A percentile compares a stretch with the other conserved stretches of the same genome.
These are phyloP conservation scores for Capsicum chinense DNA, from an alignment of 257 asterid genomes.

Conservation along the genomic window DNA sequence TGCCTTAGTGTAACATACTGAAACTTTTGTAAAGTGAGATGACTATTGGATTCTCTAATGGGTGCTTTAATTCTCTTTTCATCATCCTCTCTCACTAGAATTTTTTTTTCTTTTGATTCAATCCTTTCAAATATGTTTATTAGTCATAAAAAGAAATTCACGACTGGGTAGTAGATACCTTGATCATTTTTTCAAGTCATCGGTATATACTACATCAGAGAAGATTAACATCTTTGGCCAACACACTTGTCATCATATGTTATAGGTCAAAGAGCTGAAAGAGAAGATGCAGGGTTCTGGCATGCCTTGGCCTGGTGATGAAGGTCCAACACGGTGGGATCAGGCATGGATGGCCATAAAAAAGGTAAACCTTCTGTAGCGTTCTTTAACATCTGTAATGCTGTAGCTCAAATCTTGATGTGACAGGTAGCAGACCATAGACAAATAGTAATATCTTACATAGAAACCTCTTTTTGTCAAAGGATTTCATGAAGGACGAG, in stretches of 20 bases:
- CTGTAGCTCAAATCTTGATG: constrained; percentile 16
- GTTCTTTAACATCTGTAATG: neutral
- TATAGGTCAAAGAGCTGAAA: constrained; percentile 85
- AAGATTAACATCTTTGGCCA: constrained; percentile 22
- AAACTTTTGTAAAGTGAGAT: neutral
- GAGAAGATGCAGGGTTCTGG: constrained; percentile 86
- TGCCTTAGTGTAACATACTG: constrained; percentile 6
- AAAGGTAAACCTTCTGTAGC: constrained; percentile 53
- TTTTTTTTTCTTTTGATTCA: neutral
- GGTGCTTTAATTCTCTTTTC: neutral
- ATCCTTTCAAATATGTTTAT: neutral
- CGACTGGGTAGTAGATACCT: neutral
- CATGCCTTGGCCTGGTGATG: constrained; percentile 99
- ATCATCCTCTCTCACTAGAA: neutral
- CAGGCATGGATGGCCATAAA: constrained; percentile 98
- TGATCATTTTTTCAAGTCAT: neutral
- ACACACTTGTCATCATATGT: constrained; percentile 31
- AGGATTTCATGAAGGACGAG: neutral
- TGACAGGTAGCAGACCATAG: neutral
- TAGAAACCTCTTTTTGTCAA: constrained; percentile 4
- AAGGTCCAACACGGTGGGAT: constrained; percentile 91
- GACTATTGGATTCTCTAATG: constrained; percentile 2
- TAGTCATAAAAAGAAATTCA: neutral
- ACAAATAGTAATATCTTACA: neutral
- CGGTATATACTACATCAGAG: neutral